These are phyloP conservation scores for Microbotryomycetes sp. DNA, from an alignment of 1,284 basidiomycete genomes.

Conservation along the genomic window DNA sequence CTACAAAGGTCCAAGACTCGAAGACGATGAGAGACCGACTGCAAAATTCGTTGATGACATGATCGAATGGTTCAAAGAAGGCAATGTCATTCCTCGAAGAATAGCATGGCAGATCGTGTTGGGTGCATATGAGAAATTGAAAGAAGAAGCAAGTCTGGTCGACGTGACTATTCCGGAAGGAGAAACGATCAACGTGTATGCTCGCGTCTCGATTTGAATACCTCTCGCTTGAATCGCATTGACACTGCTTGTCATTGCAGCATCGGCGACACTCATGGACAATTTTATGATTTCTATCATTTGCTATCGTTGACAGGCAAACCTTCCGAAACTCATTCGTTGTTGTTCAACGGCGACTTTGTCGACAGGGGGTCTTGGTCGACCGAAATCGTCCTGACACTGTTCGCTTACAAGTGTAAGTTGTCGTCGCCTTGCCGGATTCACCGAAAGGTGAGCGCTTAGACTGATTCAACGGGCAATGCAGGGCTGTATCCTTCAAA, in stretches of 20 bases:
- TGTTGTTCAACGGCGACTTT: constrained; percentile 92
- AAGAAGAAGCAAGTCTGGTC: constrained; percentile 74
- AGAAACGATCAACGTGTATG: constrained; percentile 80
- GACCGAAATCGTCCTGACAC: constrained; percentile 87
- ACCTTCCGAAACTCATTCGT: constrained; percentile 70
- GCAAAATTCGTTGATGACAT: constrained; percentile 73
- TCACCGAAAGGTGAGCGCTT: not conserved
- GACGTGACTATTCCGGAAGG: constrained; percentile 70
- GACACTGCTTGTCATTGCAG: constrained; percentile 1
- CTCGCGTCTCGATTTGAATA: not conserved
- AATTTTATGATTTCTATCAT: constrained; percentile 91
- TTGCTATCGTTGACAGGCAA: constrained; percentile 77
- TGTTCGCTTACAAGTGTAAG: constrained; percentile 88
- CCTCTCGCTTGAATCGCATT: not conserved
- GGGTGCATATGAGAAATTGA: constrained; percentile 70
- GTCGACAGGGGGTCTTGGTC: constrained; percentile 98
- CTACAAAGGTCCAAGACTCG: constrained; percentile 63
- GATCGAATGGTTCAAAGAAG: constrained; percentile 87
- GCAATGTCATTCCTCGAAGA: constrained; percentile 75
- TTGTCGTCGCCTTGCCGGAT: constrained; percentile 1
- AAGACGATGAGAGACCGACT: constrained; percentile 49
- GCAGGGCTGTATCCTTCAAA: constrained; percentile 78
- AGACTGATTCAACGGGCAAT: not conserved
- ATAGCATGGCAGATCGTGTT: constrained; percentile 89
- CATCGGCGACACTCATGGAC: constrained; percentile 48